A percentile compares a stretch with the other conserved stretches of the same genome.
These are phyloP conservation scores for Coemansia sp. DNA, from an alignment of 192 early-diverging fungal genomes.

Conservation along the genomic window DNA sequence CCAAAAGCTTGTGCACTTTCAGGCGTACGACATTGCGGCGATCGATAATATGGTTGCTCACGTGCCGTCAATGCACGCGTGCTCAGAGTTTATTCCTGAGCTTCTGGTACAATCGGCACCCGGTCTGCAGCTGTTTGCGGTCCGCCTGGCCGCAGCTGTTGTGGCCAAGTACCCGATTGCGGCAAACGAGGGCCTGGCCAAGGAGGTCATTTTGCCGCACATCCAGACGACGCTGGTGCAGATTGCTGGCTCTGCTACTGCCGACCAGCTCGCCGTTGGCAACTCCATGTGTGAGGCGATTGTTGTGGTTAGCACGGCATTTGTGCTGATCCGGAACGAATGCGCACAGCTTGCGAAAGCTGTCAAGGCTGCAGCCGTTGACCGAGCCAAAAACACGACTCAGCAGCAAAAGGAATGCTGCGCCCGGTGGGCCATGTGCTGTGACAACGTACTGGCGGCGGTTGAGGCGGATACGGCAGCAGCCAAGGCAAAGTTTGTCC, in stretches of 20 bases:
- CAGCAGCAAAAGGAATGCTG: constrained; percentile 11
- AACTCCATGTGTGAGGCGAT: constrained; percentile 42
- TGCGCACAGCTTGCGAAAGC: constrained; percentile 23
- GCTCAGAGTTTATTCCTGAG: constrained; percentile 59
- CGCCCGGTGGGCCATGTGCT: not conserved
- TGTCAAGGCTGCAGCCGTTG: constrained; percentile 17
- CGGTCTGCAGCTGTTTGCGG: constrained; percentile 39
- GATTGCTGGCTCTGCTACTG: constrained; percentile 19
- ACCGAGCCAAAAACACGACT: constrained; percentile 3
- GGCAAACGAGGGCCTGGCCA: constrained; percentile 45
- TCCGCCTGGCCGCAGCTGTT: constrained; percentile 42
- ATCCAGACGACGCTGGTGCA: constrained; percentile 43
- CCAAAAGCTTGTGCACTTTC: constrained; percentile 61
- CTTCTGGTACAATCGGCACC: constrained; percentile 51
- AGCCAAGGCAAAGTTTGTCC: not conserved
- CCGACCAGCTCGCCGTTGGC: constrained; percentile 32
- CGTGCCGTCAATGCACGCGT: constrained; percentile 67
- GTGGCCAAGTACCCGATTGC: constrained; percentile 43
- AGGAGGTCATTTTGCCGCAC: constrained; percentile 50
- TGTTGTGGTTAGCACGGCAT: constrained; percentile 15
- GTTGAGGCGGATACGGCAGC: not conserved
- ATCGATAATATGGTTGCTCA: constrained; percentile 58
- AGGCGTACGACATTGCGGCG: constrained; percentile 57
- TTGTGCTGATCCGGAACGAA: constrained; percentile 22
- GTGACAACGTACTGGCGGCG: not conserved